Base-by-base conservation (phyloP, 2,329 filamentous ascomycete genomes). In the Neofusicoccum kwambonambiense region DNA sequence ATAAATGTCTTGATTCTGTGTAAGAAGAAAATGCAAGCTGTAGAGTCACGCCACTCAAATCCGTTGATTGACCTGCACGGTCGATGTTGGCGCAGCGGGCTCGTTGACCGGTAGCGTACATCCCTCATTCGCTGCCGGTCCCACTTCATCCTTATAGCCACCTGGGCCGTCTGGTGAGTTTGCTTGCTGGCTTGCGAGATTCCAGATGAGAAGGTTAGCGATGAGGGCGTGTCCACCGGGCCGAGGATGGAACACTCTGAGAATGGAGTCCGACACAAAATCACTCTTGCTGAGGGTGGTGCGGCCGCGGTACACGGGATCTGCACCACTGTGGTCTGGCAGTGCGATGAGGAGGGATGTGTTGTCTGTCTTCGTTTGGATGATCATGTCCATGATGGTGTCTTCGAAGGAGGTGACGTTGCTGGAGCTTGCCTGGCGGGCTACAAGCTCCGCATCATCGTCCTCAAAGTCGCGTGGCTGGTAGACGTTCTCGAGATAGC, bases 221-320 rank as follows among this genome's bases (percentile, higher is more conserved):
- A 75, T 68, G 41, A 74, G 45, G 45, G 15, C 37, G 60, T 76
- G 74, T 2, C 70, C 72, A 27, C 57, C 47, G 1, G 72, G 71
- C 15, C 73, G 65, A 49, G 72, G 37, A 68, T 75, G 72, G 54
- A 75, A 76, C 3, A 75, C 71, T 7, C 73, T 67, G 64, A 74
- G 74, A 50, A 71, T 74, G 7, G 65, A 66, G 67, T 76, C 72
- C 9, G 73, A 27, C 3, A 49, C 19, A 19, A 49, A 27, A 11
- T 49, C 45, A 13, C 45, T 49, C 17, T 12, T 19, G 45, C 45
- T 49, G 12, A 49, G 45, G 11, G 45, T 22, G 9, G 45, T 4
- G 45, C 45, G 45, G 13, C 45, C 45, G n/a, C 45, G 45, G 19
- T 49, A 49, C 1, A 19, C 45, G 15, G 45, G 45, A 6, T 49